Conservation (phyloP, 2,329 filamentous ascomycete genomes). For the Blastomyces parvus region DNA sequence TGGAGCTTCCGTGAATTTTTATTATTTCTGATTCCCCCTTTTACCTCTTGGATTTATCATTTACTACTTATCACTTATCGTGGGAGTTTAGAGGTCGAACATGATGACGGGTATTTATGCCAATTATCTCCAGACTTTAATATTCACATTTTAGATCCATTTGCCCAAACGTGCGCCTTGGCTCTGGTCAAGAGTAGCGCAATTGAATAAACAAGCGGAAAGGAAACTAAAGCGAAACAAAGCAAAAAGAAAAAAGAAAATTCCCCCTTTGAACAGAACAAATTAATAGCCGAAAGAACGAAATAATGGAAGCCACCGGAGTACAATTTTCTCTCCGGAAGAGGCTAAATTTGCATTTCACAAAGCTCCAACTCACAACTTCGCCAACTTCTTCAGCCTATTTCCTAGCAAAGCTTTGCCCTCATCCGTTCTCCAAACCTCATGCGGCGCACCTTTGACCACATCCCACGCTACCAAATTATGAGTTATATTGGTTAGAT, state of each 20-base stretch:
- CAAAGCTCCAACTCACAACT: conserved; percentile 7
- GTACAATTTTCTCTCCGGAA: background rate
- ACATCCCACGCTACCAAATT: conserved; percentile 78
- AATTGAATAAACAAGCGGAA: too few species aligned
- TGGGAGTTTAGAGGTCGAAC: background rate
- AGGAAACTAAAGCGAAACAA: background rate
- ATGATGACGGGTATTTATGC: background rate
- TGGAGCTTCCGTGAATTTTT: conserved; percentile 6
- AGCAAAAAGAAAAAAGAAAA: background rate
- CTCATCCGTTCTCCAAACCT: conserved; percentile 69
- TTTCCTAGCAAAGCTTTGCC: conserved; percentile 70
- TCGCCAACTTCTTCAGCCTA: conserved; percentile 60
- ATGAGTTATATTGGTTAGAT: conserved; percentile 68
- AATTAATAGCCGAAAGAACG: background rate
- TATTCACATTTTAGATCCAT: conserved; percentile 1
- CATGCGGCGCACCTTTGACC: conserved; percentile 71
- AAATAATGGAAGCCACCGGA: background rate
- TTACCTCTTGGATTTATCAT: background rate
- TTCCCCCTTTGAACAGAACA: background rate
- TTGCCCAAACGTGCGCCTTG: background rate
- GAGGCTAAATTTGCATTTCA: background rate
- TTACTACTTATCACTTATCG: background rate
- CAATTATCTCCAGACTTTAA: background rate
- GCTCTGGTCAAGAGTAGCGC: background rate
- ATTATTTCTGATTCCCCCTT: background rate